Evolutionary conservation across 2,329 filamentous ascomycete genomes (phyloP).

Genomic region (Penicillium sp.): DNA sequence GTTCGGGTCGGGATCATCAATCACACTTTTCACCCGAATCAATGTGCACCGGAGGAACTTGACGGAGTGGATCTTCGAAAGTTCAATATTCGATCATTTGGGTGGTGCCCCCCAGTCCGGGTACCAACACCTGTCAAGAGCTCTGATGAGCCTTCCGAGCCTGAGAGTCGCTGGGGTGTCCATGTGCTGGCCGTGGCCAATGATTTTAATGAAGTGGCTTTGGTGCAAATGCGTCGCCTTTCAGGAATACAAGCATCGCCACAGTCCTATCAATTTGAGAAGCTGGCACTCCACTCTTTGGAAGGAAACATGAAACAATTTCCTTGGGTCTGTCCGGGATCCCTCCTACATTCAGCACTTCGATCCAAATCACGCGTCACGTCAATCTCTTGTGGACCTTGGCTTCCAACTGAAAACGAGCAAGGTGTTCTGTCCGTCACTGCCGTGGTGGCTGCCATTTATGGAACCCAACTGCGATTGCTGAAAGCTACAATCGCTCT

Average conservation of each 20-base stretch:
- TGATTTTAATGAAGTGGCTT: constrained; percentile 36
- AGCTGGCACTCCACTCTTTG: constrained; percentile 23
- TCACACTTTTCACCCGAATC: constrained; percentile 41
- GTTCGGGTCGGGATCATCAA: constrained; percentile 51
- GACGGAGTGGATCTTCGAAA: constrained; percentile 24
- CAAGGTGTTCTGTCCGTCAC: constrained; percentile 13
- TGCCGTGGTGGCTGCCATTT: constrained; percentile 26
- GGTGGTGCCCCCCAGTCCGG: constrained; percentile 37
- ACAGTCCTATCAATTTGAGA: constrained; percentile 20
- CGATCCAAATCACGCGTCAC: constrained; percentile 22
- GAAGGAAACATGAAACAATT: constrained; percentile 9
- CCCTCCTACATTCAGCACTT: constrained; percentile 29
- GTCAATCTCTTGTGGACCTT: constrained; percentile 31
- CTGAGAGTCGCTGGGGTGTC: constrained; percentile 32
- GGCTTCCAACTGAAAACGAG: constrained; percentile 17
- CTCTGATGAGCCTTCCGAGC: constrained; percentile 4
- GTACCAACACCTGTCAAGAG: constrained; percentile 8
- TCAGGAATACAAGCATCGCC: constrained; percentile 2
- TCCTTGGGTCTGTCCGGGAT: constrained; percentile 19
- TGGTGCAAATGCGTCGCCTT: constrained; percentile 25
- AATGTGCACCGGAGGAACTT: constrained; percentile 18
- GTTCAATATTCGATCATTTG: constrained; percentile 37
- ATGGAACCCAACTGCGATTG: constrained; percentile 27
- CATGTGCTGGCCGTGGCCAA: constrained; percentile 36
- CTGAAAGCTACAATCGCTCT: constrained; percentile 21